These are phyloP conservation scores for Penicillium turbatum DNA, from an alignment of 495 filamentous ascomycete genomes.

Conservation along the genomic window DNA sequence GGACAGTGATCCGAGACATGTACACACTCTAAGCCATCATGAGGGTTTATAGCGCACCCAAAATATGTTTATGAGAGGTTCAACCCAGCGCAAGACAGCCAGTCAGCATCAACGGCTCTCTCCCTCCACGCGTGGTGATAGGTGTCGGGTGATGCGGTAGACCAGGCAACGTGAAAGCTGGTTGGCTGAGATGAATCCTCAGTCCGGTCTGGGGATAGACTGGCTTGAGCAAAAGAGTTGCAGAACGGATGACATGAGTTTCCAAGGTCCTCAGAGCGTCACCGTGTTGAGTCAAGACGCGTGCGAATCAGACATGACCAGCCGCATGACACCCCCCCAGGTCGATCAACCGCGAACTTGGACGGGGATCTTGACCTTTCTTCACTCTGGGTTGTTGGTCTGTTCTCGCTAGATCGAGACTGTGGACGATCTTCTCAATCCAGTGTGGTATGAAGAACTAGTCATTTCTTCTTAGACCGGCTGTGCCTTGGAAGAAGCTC, in stretches of 20 bases:
- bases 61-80: constrained; percentile 1
- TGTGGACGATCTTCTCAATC: constrained; percentile 9
- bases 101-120: constrained; percentile 9
- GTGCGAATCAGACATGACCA: constrained; percentile 24
- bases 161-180: constrained; percentile 3
- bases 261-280: constrained; percentile 6
- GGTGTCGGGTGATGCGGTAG: constrained; percentile 23
- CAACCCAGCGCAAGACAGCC: constrained; percentile 8
- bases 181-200: constrained; percentile 8
- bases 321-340: constrained; percentile 20
- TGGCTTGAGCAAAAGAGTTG: background rate
- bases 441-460: constrained; percentile 5
- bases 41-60: background rate
- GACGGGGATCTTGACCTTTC: constrained; percentile 12
- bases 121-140: constrained; percentile 22
- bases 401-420: constrained; percentile 1
- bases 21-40: background rate
- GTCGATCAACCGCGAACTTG: constrained; percentile 20
- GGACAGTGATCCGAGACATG: constrained; percentile 5
- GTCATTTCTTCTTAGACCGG: background rate
- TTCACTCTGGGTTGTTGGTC: constrained; percentile 5
- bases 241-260: constrained; percentile 2
- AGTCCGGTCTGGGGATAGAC: background rate
- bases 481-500: constrained; percentile 22
- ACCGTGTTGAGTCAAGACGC: constrained; percentile 14